Conservation (phyloP, 495 filamentous ascomycete species). For the Hypoxylon crocopeplum region DNA sequence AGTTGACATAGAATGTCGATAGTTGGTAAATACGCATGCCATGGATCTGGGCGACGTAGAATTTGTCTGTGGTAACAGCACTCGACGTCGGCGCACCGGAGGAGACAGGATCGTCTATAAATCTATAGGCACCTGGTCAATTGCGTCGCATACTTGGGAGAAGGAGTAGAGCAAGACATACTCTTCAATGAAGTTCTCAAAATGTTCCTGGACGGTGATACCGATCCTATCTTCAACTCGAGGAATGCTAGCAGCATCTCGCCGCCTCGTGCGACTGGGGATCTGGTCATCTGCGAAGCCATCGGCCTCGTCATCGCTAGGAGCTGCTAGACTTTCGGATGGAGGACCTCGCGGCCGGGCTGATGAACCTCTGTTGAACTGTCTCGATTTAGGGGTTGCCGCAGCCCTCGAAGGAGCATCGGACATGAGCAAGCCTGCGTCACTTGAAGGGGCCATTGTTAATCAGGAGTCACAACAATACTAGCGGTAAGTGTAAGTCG, state of each 20-base stretch:
- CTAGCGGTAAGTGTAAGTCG: too few species aligned
- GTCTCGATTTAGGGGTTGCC: slow-evolving; percentile 45
- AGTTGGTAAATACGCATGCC: slow-evolving; percentile 82
- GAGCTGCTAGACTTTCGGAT: slow-evolving; percentile 68
- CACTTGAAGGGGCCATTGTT: slow-evolving; percentile 51
- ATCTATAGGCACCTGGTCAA: slow-evolving; percentile 54
- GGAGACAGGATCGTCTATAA: slow-evolving; percentile 74
- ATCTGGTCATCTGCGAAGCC: slow-evolving; percentile 66
- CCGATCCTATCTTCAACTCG: slow-evolving; percentile 87
- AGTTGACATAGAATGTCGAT: slow-evolving; percentile 98
- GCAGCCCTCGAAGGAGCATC: slow-evolving; percentile 45
- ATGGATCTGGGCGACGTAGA: slow-evolving; percentile 96
- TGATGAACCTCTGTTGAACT: slow-evolving; percentile 57
- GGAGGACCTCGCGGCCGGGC: slow-evolving; percentile 67
- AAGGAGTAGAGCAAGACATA: slow-evolving; percentile 49
- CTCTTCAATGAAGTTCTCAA: slow-evolving; percentile 88
- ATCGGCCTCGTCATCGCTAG: slow-evolving; percentile 67
- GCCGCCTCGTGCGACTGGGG: slow-evolving; percentile 61
- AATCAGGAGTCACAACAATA: background rate
- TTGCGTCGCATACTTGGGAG: slow-evolving; percentile 23
- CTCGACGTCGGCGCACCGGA: slow-evolving; percentile 79
- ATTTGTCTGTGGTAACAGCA: slow-evolving; percentile 80
- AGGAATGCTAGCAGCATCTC: slow-evolving; percentile 69
- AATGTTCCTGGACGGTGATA: slow-evolving; percentile 81
- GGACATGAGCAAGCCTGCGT: slow-evolving; percentile 52